Evolutionary conservation across 2,329 filamentous ascomycete species (phyloP).

Genomic region (Colletotrichum truncatum): DNA sequence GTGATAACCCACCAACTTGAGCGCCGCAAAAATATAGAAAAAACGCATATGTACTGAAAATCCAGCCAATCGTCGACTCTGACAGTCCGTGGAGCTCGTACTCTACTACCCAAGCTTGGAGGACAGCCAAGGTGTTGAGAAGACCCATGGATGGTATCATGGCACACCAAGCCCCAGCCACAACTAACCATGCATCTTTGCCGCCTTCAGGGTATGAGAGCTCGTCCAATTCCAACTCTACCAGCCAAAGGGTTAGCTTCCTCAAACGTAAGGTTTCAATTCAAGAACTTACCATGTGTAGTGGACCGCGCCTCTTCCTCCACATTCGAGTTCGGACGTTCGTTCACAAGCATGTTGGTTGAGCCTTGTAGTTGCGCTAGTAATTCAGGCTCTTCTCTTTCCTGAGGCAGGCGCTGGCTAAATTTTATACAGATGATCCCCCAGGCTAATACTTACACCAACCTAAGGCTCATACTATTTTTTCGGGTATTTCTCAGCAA

Average conservation of each 20-base stretch:
- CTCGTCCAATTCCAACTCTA: not conserved
- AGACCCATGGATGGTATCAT: constrained; percentile 73
- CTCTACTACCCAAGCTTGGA: constrained; percentile 72
- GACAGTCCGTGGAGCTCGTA: constrained; percentile 69
- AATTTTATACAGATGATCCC: no score
- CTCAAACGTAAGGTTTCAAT: no score
- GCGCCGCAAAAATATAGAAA: constrained; percentile 77
- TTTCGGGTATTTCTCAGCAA: no score
- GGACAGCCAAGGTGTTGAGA: constrained; percentile 72
- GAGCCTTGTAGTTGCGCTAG: no score
- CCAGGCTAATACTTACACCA: no score
- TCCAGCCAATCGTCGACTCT: constrained; percentile 74
- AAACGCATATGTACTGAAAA: constrained; percentile 77
- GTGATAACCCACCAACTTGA: constrained; percentile 60
- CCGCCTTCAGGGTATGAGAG: constrained; percentile 78
- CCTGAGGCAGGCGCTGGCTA: no score
- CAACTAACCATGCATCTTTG: constrained; percentile 73
- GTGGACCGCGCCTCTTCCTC: no score
- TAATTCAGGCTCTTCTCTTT: no score
- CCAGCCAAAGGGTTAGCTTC: not conserved
- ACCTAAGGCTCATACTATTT: no score
- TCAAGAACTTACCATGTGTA: no score
- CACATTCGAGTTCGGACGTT: no score
- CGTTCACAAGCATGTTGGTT: no score
- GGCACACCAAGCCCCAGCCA: constrained; percentile 74